A percentile compares a stretch with the other conserved stretches of the same genome.
Evolutionary conservation across 768 basidiomycete species (phyloP).

Genomic region (Podaxis sp.): DNA sequence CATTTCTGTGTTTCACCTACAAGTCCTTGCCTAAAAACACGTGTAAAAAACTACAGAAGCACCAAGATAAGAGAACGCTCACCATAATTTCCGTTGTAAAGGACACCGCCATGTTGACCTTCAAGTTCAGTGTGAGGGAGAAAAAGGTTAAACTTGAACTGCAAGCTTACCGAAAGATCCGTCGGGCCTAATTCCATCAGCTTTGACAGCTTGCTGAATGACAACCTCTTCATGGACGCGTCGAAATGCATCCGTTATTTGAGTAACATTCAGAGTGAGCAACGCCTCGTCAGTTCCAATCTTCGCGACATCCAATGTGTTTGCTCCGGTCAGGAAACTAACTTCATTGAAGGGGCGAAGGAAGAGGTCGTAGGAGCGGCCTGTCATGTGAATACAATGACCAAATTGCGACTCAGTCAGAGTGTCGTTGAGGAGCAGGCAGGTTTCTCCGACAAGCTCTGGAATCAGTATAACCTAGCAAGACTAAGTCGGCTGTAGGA

Average conservation of each 20-base stretch:
- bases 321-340: constrained; percentile 60
- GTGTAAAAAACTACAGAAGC: not conserved
- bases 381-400: constrained; percentile 51
- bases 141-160: not conserved
- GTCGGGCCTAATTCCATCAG: constrained; percentile 62
- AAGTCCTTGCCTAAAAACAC: constrained; percentile 40
- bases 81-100: constrained; percentile 76
- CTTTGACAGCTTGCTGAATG: constrained; percentile 43
- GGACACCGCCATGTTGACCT: constrained; percentile 62
- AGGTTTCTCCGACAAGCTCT: constrained; percentile 52
- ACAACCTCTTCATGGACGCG: constrained; percentile 53
- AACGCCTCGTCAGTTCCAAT: constrained; percentile 56
- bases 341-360: constrained; percentile 41
- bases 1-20: constrained; percentile 17
- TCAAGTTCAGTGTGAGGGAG: not conserved
- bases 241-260: constrained; percentile 49
- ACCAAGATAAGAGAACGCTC: constrained; percentile 15
- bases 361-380: constrained; percentile 51
- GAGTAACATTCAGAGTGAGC: constrained; percentile 39
- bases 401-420: constrained; percentile 40
- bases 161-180: constrained; percentile 43
- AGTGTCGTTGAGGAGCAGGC: constrained; percentile 51
- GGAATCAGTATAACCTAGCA: constrained; percentile 61
- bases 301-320: constrained; percentile 63
- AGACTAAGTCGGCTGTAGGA: not conserved